phyloP scores from a whole-genome alignment of 75 land plant genomes.

The Picea sitchensis region DNA sequence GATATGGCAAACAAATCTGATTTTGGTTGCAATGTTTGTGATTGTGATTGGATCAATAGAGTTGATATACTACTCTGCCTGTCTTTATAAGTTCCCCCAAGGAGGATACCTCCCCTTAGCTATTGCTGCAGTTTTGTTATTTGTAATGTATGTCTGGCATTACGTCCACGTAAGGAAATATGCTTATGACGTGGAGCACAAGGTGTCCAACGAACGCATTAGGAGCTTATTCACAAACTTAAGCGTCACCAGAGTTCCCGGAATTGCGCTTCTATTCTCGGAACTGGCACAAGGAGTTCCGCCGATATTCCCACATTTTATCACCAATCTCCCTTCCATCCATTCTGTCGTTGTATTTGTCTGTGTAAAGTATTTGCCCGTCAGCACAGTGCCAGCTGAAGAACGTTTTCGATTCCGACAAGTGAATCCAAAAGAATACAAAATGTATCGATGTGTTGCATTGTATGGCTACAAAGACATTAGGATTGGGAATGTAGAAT shows the following conservation, averaged over 20 bases:
- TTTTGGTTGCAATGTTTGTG: conserved; percentile 32
- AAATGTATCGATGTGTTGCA: conserved; percentile 51
- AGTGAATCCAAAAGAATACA: conserved; percentile 37
- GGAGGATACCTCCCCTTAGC: conserved; percentile 69
- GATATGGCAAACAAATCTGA: conserved; percentile 61
- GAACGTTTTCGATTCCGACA: conserved; percentile 55
- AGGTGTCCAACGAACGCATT: conserved; percentile 37
- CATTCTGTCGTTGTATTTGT: conserved; percentile 59
- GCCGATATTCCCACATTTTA: conserved; percentile 50
- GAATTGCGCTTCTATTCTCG: conserved; percentile 56
- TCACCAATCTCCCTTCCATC: conserved; percentile 44
- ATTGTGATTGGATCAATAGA: conserved; percentile 40
- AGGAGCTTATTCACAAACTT: conserved; percentile 20
- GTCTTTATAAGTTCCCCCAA: conserved; percentile 53
- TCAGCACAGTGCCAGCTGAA: conserved; percentile 33
- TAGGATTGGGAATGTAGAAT: conserved; percentile 21
- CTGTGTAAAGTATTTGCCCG: conserved; percentile 53
- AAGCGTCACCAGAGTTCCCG: conserved; percentile 34
- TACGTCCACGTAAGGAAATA: conserved; percentile 35
- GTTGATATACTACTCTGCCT: conserved; percentile 47
- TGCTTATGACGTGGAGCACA: conserved; percentile 43
- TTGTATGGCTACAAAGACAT: conserved; percentile 63
- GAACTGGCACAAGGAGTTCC: conserved; percentile 67
- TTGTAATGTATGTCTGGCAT: conserved; percentile 60
- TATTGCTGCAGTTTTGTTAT: conserved; percentile 35